Percentiles rank a stretch among this genome's conserved stretches.
These are phyloP conservation scores for Ceratocystis huliohia DNA, from an alignment of 2,329 filamentous ascomycete species.

Conservation along the genomic window DNA sequence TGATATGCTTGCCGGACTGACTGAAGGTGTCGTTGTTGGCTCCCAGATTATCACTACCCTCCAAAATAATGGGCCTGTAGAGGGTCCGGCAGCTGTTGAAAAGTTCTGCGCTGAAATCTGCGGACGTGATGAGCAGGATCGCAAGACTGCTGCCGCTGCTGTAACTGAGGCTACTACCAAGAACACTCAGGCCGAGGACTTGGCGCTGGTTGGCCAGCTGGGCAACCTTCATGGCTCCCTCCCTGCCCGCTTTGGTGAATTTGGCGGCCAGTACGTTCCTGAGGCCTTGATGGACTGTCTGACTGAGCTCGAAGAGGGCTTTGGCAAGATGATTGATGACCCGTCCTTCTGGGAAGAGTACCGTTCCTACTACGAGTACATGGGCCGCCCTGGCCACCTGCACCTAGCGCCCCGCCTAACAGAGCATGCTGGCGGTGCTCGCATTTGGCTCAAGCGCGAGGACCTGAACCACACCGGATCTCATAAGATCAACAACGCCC, in stretches of 20 bases:
- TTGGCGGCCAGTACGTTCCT: conserved; percentile 93
- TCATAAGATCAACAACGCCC: conserved; percentile 98
- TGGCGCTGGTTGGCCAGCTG: conserved; percentile 65
- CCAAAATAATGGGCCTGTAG: conserved; percentile 51
- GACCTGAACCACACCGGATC: conserved; percentile 96
- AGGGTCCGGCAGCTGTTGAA: conserved; percentile 47
- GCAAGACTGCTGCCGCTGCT: conserved; percentile 35
- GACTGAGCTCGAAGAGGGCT: conserved; percentile 77
- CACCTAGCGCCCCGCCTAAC: conserved; percentile 83
- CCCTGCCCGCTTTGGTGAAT: conserved; percentile 83
- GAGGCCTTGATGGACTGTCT: conserved; percentile 97
- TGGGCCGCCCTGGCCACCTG: conserved; percentile 84
- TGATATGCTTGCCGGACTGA: conserved; percentile 64
- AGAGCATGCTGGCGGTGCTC: conserved; percentile 77
- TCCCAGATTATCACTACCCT: conserved; percentile 85
- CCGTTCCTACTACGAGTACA: conserved; percentile 90
- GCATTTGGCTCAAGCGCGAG: conserved; percentile 96
- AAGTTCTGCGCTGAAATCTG: conserved; percentile 68
- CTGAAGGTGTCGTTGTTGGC: conserved; percentile 92
- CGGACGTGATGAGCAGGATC: conserved; percentile 32
- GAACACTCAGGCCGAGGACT: conserved; percentile 39
- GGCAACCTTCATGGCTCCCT: conserved; percentile 69
- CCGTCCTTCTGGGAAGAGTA: conserved; percentile 95
- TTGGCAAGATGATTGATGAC: conserved; percentile 76
- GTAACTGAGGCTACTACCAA: conserved; percentile 51